phyloP scores from a whole-genome alignment of 2,329 filamentous ascomycete genomes.

The Orbilia javanica region DNA sequence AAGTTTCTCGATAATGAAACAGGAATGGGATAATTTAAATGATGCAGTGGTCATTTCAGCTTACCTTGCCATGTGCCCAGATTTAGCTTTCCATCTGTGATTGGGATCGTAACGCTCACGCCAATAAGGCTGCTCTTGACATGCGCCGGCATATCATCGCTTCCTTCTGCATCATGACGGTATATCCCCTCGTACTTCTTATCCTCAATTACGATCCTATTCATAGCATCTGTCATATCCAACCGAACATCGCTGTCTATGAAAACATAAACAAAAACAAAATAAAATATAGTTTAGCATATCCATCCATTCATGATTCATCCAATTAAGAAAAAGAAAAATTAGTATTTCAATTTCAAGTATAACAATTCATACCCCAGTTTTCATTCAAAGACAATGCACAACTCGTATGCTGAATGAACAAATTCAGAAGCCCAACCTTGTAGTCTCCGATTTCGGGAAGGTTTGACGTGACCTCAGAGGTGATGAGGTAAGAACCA shows the following conservation, averaged over 20 bases:
- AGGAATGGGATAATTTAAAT: neutral
- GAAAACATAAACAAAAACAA: neutral
- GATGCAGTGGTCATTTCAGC: neutral
- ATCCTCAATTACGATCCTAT: constrained; percentile 88
- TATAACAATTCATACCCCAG: constrained; percentile 68
- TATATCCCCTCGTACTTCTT: constrained; percentile 80
- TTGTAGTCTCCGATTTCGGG: constrained; percentile 88
- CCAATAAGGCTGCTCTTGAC: constrained; percentile 92
- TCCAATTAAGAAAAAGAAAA: no score
- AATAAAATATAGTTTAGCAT: no score
- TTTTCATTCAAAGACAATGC: constrained; percentile 95
- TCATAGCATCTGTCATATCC: constrained; percentile 94
- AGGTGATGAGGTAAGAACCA: constrained; percentile 90
- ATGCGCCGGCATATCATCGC: constrained; percentile 96
- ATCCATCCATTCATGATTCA: no score
- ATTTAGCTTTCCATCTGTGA: constrained; percentile 82
- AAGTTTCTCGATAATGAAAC: neutral
- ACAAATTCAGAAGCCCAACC: constrained; percentile 86
- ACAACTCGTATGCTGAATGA: constrained; percentile 95
- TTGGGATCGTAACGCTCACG: constrained; percentile 89
- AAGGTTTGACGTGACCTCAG: constrained; percentile 76
- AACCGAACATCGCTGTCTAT: constrained; percentile 77
- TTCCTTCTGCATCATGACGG: constrained; percentile 85
- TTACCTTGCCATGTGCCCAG: constrained; percentile 78
- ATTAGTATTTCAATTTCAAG: neutral